Base-by-base conservation (phyloP, 192 early-diverging fungal species). In the Dissophora globulifera region DNA sequence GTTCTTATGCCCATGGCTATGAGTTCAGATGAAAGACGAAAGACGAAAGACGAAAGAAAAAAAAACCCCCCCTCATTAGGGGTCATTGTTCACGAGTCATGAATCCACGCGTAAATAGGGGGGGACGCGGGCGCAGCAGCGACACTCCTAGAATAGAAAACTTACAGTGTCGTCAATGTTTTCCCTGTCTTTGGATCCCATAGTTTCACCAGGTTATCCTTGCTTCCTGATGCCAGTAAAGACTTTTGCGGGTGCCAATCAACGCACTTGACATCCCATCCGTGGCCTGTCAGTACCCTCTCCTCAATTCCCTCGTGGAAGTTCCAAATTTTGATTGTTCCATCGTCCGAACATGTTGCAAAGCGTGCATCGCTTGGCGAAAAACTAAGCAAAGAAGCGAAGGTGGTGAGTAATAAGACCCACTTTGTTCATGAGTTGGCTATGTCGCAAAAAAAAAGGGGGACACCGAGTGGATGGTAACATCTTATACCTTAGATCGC, bases 161-260 rank as follows among this genome's bases (percentile, higher is more conserved):
- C 83, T 72, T 81, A 93, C 86, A 99, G 71, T 22, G 94, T 95
- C 4, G 93, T 91, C 29, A 99, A 79, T 32, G 88, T 87, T 58
- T 93, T 89, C 41, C 93, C 92, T 4, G 92, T 86, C 60, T 94
- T 94, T 3, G 98, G 98, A 81, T 99, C 98, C 98, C 98, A 99
- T 31, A 97, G 81, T 65, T 97, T 96, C n/a, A 95, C 90, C 17
- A 94, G 82, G 62, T 96, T 95, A 80, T 99, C 98, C 59, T 97
- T 97, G 46, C 92, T 91, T 32, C 98, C 96, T 15, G 95, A 97
- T 26, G 94, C 96, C 0, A 99, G 82, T 51, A 99, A 79, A 4
- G 92, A 95, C 76, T 96, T 91, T 63, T 89, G 86, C 29, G 98
- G 96, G 75, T 99, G 96, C 98, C 98, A 99, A 68, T 96, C 96